Evolutionary conservation across 305 asterid genomes (phyloP).

Genomic region (Nicotiana rustica): DNA sequence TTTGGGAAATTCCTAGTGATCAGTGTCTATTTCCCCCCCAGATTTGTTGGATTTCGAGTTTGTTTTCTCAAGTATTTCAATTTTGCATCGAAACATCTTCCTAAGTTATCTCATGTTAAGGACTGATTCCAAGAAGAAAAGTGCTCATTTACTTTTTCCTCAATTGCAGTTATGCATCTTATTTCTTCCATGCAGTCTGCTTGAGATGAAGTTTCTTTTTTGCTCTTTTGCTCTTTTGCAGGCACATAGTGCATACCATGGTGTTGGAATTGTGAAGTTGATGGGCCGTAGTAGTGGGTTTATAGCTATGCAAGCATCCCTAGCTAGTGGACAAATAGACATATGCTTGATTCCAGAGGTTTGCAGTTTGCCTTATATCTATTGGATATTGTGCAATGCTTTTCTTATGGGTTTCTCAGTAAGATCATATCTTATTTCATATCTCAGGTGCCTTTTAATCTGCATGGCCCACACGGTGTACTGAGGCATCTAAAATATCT

Average conservation of each 20-base stretch:
- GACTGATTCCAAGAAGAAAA: constrained; percentile 17
- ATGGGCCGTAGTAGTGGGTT: constrained; percentile 98
- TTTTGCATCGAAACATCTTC: background rate
- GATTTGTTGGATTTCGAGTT: background rate
- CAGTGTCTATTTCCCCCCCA: background rate
- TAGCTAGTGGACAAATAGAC: constrained; percentile 98
- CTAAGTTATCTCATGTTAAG: background rate
- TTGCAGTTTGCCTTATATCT: constrained; percentile 49
- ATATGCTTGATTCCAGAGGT: constrained; percentile 99
- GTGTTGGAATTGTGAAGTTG: constrained; percentile 93
- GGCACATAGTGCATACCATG: constrained; percentile 99
- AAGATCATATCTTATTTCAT: constrained; percentile 36
- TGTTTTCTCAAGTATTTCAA: background rate
- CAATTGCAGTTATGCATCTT: background rate
- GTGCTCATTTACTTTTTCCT: constrained; percentile 34
- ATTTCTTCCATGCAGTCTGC: constrained; percentile 30
- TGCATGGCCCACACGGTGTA: constrained; percentile 97
- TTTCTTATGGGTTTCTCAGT: background rate
- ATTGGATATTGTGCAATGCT: background rate
- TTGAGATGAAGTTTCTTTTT: constrained; percentile 36
- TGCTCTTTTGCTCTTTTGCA: constrained; percentile 45
- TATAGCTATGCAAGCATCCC: constrained; percentile 99
- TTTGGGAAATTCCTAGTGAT: background rate
- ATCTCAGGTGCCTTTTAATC: constrained; percentile 74
- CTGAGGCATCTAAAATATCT: constrained; percentile 83